Percentiles rank a stretch among this genome's conserved stretches.
Evolutionary conservation across 2,329 filamentous ascomycete genomes (phyloP).

Genomic region (Bipolaris victoriae): DNA sequence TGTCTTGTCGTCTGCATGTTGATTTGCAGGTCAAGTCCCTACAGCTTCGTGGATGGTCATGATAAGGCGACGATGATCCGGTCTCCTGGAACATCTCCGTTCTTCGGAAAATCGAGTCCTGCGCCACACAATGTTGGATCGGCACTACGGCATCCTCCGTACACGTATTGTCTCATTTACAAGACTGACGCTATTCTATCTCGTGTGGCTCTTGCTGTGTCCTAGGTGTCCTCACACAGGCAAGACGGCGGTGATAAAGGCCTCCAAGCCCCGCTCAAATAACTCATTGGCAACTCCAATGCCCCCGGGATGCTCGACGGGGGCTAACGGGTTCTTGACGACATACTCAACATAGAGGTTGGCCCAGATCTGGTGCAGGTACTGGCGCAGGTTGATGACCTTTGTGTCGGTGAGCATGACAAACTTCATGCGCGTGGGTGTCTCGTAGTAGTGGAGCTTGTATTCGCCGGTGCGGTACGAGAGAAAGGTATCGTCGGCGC

Average conservation of each 20-base stretch:
- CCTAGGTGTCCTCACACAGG: constrained; percentile 33
- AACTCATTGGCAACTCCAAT: constrained; percentile 69
- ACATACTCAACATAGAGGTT: constrained; percentile 96
- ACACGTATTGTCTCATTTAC: not conserved
- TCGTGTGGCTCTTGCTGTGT: not conserved
- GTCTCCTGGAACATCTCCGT: not conserved
- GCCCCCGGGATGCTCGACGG: constrained; percentile 65
- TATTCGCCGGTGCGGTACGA: constrained; percentile 93
- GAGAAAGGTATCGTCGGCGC: constrained; percentile 89
- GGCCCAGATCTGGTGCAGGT: constrained; percentile 97
- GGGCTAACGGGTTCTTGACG: constrained; percentile 68
- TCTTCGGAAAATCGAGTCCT: not conserved
- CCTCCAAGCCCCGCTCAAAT: constrained; percentile 72
- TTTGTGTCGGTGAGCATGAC: constrained; percentile 94
- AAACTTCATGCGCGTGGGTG: constrained; percentile 91
- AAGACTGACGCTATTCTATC: not conserved
- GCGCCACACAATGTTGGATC: not conserved
- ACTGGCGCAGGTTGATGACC: constrained; percentile 88
- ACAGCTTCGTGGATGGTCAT: not conserved
- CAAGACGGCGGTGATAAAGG: constrained; percentile 67
- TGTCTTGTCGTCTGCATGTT: not conserved
- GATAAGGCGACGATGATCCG: not conserved
- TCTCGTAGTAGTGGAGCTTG: constrained; percentile 99
- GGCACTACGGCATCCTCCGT: not conserved
- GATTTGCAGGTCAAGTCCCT: not conserved